phyloP scores from a whole-genome alignment of 768 basidiomycete genomes.

The Lepiota brunneoincarnata region DNA sequence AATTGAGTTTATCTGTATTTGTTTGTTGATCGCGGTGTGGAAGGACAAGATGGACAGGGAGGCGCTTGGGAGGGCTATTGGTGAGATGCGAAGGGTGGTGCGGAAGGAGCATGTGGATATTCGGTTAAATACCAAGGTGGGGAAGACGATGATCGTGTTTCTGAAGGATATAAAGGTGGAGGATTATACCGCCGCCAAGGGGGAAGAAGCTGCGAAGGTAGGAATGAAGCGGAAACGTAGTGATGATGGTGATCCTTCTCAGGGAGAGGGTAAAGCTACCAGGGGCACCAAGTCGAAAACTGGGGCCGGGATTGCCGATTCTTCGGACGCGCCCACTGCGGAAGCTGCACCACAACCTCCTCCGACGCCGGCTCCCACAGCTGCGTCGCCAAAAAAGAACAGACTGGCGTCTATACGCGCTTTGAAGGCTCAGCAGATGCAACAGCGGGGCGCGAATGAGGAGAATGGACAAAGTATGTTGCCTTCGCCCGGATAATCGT shows the following conservation, averaged over 20 bases:
- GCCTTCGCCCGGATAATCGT: no score
- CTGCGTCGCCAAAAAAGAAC: no score
- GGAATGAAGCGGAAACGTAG: conserved; percentile 14
- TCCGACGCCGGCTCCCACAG: no score
- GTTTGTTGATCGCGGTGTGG: conserved; percentile 50
- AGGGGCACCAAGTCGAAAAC: no score
- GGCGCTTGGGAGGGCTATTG: conserved; percentile 43
- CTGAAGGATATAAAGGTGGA: conserved; percentile 30
- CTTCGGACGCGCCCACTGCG: no score
- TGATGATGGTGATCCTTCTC: background rate
- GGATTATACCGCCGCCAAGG: background rate
- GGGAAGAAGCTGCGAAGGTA: conserved; percentile 16
- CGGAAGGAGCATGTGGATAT: conserved; percentile 59
- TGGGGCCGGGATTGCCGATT: no score
- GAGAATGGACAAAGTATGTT: no score
- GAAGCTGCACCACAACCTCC: no score
- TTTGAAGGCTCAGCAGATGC: no score
- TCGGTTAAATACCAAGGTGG: conserved; percentile 57
- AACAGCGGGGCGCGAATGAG: no score
- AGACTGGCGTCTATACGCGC: no score
- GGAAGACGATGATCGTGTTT: conserved; percentile 53
- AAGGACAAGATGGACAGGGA: conserved; percentile 34
- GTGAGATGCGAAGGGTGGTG: conserved; percentile 53
- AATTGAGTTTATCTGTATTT: conserved; percentile 62
- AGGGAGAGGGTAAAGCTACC: no score